phyloP scores from a whole-genome alignment of 2,329 filamentous ascomycete genomes.

The Ramichloridium luteum region DNA sequence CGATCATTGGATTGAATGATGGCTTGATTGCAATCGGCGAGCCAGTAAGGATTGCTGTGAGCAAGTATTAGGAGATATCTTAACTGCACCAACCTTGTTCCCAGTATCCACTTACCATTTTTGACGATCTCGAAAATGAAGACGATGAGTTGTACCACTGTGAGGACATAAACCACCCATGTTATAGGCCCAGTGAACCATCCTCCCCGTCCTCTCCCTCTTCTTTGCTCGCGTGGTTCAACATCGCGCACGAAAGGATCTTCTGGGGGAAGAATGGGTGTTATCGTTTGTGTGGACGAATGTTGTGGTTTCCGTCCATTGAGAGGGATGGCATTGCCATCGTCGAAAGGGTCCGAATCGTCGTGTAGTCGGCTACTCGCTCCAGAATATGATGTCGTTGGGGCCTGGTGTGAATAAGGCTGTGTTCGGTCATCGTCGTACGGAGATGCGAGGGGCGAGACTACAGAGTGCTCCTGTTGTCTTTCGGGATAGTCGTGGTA shows the following conservation, averaged over 20 bases:
- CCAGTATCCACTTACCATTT: conserved; percentile 53
- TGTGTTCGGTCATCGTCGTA: conserved; percentile 24
- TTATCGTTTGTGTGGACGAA: conserved; percentile 25
- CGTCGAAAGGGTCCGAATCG: conserved; percentile 35
- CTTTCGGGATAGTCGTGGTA: conserved; percentile 34
- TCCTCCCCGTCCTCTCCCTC: conserved; percentile 27
- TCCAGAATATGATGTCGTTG: conserved; percentile 40
- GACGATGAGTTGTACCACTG: conserved; percentile 63
- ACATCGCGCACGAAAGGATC: conserved; percentile 28
- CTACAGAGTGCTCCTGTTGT: conserved; percentile 26
- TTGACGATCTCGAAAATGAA: conserved; percentile 82
- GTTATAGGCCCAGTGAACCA: conserved; percentile 51
- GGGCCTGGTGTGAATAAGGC: conserved; percentile 13
- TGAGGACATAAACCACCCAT: conserved; percentile 73
- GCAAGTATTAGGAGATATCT: conserved; percentile 4
- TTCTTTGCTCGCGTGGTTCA: conserved; percentile 14
- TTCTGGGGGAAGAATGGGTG: conserved; percentile 28
- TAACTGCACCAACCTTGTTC: neutral
- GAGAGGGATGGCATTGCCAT: conserved; percentile 38
- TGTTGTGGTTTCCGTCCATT: conserved; percentile 27
- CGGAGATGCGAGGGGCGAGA: conserved; percentile 14
- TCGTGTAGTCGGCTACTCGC: conserved; percentile 41
- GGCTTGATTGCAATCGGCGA: conserved; percentile 69
- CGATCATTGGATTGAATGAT: conserved; percentile 92
- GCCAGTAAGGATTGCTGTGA: conserved; percentile 58